Percentiles rank a stretch among this genome's conserved stretches.
phyloP scores from a whole-genome alignment of 106 monocot genomes.

The Dioscorea alata region DNA sequence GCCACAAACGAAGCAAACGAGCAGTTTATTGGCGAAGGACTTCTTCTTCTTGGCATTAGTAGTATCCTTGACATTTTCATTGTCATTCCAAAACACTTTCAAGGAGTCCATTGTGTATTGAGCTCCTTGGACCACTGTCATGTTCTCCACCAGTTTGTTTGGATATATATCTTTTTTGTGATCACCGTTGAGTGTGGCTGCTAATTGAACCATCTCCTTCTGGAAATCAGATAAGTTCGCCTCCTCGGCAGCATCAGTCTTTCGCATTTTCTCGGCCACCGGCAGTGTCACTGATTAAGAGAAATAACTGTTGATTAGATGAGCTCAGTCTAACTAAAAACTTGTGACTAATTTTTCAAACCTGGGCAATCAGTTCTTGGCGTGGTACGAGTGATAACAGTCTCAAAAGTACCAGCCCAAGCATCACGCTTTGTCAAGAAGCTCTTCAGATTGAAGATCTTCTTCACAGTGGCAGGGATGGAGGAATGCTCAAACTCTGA shows the following conservation, averaged over 20 bases:
- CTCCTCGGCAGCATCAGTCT: conserved; percentile 32
- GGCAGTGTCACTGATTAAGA: conserved; percentile 40
- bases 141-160: conserved; percentile 42
- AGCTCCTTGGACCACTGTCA: conserved; percentile 67
- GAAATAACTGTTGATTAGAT: neutral
- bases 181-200: conserved; percentile 70
- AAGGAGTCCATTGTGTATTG: conserved; percentile 47
- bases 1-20: conserved; percentile 42
- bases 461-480: conserved; percentile 89
- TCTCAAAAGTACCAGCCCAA: conserved; percentile 91
- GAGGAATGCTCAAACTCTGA: conserved; percentile 95
- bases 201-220: conserved; percentile 66
- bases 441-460: conserved; percentile 64
- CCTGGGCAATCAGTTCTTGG: conserved; percentile 78
- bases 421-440: conserved; percentile 77
- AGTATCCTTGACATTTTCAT: neutral
- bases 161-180: conserved; percentile 42
- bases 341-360: conserved; percentile 11
- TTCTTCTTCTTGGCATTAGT: conserved; percentile 3
- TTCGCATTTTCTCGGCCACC: conserved; percentile 52
- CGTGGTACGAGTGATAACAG: conserved; percentile 42
- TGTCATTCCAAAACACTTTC: conserved; percentile 27
- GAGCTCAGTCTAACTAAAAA: neutral
- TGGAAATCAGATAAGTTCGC: conserved; percentile 57
- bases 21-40: conserved; percentile 23